phyloP scores from a whole-genome alignment of 2,329 filamentous ascomycete genomes.

The Hypoxylon sp. region DNA sequence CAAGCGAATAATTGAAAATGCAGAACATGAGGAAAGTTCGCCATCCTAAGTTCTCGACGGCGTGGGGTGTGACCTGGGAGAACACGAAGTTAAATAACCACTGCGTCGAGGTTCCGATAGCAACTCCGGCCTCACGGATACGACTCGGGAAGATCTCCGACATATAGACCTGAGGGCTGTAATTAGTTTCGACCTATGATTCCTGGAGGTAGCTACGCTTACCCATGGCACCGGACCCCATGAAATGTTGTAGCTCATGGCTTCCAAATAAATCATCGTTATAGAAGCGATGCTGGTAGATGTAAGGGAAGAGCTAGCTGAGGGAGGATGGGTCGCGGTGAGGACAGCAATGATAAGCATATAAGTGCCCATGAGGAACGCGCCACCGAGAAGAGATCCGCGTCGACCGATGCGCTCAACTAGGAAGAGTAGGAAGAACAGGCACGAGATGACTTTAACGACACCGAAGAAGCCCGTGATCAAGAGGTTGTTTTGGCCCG shows the following conservation, averaged over 20 bases:
- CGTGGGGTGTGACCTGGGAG: conserved; percentile 62
- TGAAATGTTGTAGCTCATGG: conserved; percentile 64
- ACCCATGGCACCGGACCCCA: conserved; percentile 67
- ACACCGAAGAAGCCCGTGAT: conserved; percentile 67
- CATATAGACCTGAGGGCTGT: conserved; percentile 57
- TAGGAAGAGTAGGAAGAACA: conserved; percentile 62
- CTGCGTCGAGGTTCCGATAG: conserved; percentile 62
- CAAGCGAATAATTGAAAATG: conserved; percentile 32
- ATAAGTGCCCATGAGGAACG: conserved; percentile 64
- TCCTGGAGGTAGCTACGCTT: conserved; percentile 1
- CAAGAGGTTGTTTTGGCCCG: conserved; percentile 60
- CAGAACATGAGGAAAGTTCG: conserved; percentile 60
- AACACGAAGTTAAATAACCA: conserved; percentile 67
- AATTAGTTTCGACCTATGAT: background rate
- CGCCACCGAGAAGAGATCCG: conserved; percentile 61
- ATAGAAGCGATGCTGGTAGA: conserved; percentile 62
- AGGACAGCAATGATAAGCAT: conserved; percentile 66
- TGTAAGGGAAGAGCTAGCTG: conserved; percentile 49
- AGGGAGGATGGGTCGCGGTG: conserved; percentile 60
- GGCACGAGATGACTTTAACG: conserved; percentile 63
- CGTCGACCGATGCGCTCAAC: conserved; percentile 64
- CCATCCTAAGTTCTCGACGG: conserved; percentile 62
- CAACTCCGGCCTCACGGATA: conserved; percentile 63
- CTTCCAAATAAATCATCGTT: conserved; percentile 66
- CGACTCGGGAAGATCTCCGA: conserved; percentile 64